A percentile compares a stretch with the other conserved stretches of the same genome.
phyloP scores from a whole-genome alignment of 768 basidiomycete species.

The Phanerodontia chrysosporium region DNA sequence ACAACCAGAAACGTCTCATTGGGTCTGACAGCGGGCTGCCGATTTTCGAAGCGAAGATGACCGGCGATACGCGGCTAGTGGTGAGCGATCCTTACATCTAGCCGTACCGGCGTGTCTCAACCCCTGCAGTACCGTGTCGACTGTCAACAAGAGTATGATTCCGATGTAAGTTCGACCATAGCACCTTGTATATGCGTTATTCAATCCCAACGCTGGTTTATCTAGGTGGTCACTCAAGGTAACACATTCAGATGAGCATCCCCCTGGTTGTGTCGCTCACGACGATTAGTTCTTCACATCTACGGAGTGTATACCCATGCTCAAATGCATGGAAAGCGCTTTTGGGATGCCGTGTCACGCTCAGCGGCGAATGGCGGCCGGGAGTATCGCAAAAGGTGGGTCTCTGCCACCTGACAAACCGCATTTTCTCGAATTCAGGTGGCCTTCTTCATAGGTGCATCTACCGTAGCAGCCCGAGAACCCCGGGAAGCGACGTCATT shows the following conservation, averaged over 20 bases:
- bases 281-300: constrained; percentile 38
- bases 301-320: constrained; percentile 49
- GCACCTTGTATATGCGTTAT: background rate
- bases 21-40: constrained; percentile 43
- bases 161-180: constrained; percentile 12
- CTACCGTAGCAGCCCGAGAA: constrained; percentile 33
- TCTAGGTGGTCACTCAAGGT: background rate
- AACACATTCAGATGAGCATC: background rate
- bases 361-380: constrained; percentile 40
- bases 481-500: constrained; percentile 37
- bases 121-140: constrained; percentile 22
- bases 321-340: constrained; percentile 33
- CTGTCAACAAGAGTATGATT: constrained; percentile 21
- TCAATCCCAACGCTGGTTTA: background rate
- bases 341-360: constrained; percentile 43
- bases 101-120: background rate
- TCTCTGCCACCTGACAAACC: too few relatives aligned
- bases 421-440: too few relatives aligned
- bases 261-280: background rate
- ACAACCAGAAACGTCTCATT: constrained; percentile 61
- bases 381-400: constrained; percentile 50
- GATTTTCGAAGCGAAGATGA: constrained; percentile 67
- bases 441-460: constrained; percentile 47
- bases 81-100: constrained; percentile 9
- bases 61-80: constrained; percentile 28